Percentiles rank a stretch among this genome's conserved stretches.
Evolutionary conservation across 208 protist species (phyloP).

Genomic region (Balamuthia mandrillaris): DNA sequence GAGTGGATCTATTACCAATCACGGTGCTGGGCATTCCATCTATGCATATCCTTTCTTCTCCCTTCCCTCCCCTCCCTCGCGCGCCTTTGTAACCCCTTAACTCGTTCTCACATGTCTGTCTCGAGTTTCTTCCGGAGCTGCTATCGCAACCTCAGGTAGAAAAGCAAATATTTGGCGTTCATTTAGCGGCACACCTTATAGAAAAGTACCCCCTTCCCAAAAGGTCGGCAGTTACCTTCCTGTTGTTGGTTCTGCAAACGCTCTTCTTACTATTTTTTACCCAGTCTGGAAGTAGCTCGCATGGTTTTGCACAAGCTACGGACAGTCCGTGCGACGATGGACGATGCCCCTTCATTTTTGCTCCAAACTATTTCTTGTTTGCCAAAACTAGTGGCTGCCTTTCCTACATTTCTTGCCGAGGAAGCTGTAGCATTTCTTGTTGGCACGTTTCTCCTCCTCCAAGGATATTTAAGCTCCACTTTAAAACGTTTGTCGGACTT

Average conservation of each 20-base stretch:
- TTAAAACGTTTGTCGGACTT: background rate
- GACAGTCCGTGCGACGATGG: background rate
- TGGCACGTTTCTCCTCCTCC: background rate
- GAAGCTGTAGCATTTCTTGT: background rate
- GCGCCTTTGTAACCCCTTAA: no score
- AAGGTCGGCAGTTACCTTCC: background rate
- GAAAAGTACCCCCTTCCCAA: constrained; percentile 60
- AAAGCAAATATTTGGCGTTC: constrained; percentile 52
- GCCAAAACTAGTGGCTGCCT: background rate
- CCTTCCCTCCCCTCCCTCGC: no score
- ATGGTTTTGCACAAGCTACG: constrained; percentile 2
- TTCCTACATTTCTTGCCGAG: background rate
- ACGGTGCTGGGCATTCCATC: constrained; percentile 55
- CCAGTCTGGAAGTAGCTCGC: background rate
- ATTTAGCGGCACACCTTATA: constrained; percentile 31
- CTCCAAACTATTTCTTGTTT: background rate
- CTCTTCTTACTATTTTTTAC: background rate
- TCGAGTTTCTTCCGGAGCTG: constrained; percentile 60
- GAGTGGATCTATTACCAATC: constrained; percentile 35
- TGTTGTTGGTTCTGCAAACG: background rate
- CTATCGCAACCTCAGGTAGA: constrained; percentile 35
- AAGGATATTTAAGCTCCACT: background rate
- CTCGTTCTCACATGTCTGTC: no score
- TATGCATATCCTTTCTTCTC: no score
- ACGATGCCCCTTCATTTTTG: background rate